Evolutionary conservation across 345 rosid species (phyloP), one percentile per base, ranked within the genome.

Genomic region (Eucalyptus albens): DNA sequence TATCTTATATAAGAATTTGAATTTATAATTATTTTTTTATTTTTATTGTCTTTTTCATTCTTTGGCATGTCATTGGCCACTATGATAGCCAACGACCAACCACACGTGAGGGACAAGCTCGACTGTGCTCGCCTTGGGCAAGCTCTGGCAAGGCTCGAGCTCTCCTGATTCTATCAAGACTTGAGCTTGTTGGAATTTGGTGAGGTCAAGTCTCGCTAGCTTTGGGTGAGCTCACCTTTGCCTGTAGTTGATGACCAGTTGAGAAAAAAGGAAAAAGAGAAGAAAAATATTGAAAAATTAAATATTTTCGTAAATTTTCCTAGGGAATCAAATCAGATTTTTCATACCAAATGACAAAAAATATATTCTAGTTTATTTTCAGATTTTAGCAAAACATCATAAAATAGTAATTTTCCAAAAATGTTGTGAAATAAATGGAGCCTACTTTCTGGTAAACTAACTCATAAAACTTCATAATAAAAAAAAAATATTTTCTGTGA

Each of bases 171-270:
- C 6, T 56, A 0, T 22, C 29, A 56, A 56, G 62, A 24, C 29
- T 56, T 56, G 29, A 53, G 59, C 59, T 53, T 53, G 26, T 53
- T 8, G 59, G 59, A 53, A 53, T 53, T 53, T 53, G 26, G 26
- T 2, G 11, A 53, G 59, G 5, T 53, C 59, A 53, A 53, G 29
- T 24, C 29, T 56, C 6, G 3, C 29, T 56, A 9, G 62, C 29
- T 6, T 56, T 22, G 29, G 27, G 29, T 1, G 1, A 56, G 62
- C 62, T 56, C 27, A 9, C 62, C 62, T 12, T 21, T 24, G 12
- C 62, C 12, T 22, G 0, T 56, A 24, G 62, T 6, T 24, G 13
- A 24, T 22, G 62, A 56, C 27, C 0, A 2, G 3, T 22, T 6
- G 14, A 56, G 3, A 13, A 56, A 56, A 24, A 56, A 24, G 62